Percentiles rank a stretch among this genome's conserved stretches.
Conservation (phyloP, 2,329 filamentous ascomycete genomes). For the Coleophoma crateriformis region DNA sequence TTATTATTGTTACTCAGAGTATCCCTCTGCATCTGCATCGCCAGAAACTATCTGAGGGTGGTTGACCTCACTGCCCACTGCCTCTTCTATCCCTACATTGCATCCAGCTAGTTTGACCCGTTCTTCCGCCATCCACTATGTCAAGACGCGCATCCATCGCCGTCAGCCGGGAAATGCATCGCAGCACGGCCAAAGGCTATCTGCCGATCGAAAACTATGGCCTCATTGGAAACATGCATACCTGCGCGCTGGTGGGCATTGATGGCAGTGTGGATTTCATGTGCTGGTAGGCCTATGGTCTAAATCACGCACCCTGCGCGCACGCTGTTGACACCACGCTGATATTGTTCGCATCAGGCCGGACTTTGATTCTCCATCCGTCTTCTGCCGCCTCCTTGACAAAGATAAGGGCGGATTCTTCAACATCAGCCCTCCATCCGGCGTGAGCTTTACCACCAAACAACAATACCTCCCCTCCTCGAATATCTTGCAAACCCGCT, state of each 20-base stretch:
- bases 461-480: slow-evolving; percentile 73
- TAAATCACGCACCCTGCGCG: neutral
- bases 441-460: slow-evolving; percentile 59
- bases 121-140: neutral
- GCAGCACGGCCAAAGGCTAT: slow-evolving; percentile 14
- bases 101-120: neutral
- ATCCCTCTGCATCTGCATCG: no score
- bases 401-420: slow-evolving; percentile 72
- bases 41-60: neutral
- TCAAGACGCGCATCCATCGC: neutral
- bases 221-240: slow-evolving; percentile 76
- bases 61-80: neutral
- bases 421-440: slow-evolving; percentile 51
- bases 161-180: neutral
- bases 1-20: no score
- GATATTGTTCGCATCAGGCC: slow-evolving; percentile 43
- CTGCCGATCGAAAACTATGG: slow-evolving; percentile 67
- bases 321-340: slow-evolving; percentile 1
- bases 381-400: slow-evolving; percentile 71
- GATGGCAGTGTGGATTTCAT: slow-evolving; percentile 72
- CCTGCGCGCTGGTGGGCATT: slow-evolving; percentile 69
- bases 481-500: slow-evolving; percentile 73
- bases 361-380: slow-evolving; percentile 70
- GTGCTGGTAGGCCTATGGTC: slow-evolving; percentile 53
- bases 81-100: neutral